These are phyloP conservation scores for Atkinsonella texensis DNA, from an alignment of 2,329 filamentous ascomycete genomes.

Conservation along the genomic window DNA sequence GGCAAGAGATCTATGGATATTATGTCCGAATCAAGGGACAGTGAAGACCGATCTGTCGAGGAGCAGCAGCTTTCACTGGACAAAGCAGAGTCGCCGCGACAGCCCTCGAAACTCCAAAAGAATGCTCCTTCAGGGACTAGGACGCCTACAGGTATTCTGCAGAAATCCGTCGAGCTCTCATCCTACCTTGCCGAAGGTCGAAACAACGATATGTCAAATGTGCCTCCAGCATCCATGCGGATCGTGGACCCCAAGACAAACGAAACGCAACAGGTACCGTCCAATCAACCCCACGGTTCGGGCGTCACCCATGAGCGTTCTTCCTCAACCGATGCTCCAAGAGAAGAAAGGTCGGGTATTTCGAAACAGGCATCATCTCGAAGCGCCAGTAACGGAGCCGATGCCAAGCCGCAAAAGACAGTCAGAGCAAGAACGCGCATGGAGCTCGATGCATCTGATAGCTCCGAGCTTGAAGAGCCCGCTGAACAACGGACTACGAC, in stretches of 20 bases:
- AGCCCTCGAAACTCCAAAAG: slow-evolving; percentile 61
- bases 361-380: slow-evolving; percentile 12
- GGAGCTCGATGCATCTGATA: slow-evolving; percentile 60
- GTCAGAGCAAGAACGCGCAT: slow-evolving; percentile 44
- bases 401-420: slow-evolving; percentile 40
- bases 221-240: slow-evolving; percentile 45
- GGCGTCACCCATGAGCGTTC: slow-evolving; percentile 19
- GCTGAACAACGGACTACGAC: slow-evolving; percentile 15
- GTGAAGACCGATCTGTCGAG: slow-evolving; percentile 30
- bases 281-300: slow-evolving; percentile 14
- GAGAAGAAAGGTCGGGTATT: slow-evolving; percentile 23
- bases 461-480: slow-evolving; percentile 36
- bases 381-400: slow-evolving; percentile 24
- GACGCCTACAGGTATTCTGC: slow-evolving; percentile 15
- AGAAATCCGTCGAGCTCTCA: slow-evolving; percentile 27
- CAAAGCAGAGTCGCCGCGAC: slow-evolving; percentile 33
- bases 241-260: slow-evolving; percentile 43
- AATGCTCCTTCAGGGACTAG: slow-evolving; percentile 35
- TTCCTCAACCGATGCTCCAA: slow-evolving; percentile 22
- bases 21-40: slow-evolving; percentile 29
- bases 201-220: slow-evolving; percentile 41
- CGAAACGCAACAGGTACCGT: slow-evolving; percentile 26
- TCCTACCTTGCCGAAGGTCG: slow-evolving; percentile 31
- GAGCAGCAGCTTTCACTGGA: slow-evolving; percentile 31
- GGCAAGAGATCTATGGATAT: slow-evolving; percentile 53